Evolutionary conservation across 208 protist species (phyloP).

Genomic region (Leishmania turanica): DNA sequence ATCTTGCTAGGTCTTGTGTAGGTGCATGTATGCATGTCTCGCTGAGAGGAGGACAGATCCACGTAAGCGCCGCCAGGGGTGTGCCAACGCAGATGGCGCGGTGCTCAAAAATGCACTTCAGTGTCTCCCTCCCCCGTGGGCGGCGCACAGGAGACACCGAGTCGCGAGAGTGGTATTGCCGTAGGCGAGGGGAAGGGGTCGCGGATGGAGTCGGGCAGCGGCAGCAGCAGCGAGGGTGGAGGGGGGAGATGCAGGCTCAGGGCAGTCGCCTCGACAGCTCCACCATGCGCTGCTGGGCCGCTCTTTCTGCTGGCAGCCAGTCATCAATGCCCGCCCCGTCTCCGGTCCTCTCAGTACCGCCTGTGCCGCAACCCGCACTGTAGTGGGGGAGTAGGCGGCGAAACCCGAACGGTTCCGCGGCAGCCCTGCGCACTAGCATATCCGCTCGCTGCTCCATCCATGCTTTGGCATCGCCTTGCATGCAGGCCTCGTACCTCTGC

Average conservation of each 20-base stretch:
- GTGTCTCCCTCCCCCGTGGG: not conserved
- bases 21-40: not conserved
- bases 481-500: conserved; percentile 14
- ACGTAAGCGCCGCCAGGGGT: not conserved
- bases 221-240: not conserved
- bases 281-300: conserved; percentile 31
- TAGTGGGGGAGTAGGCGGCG: conserved; percentile 38
- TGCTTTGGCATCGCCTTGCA: not conserved
- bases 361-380: not conserved
- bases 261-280: conserved; percentile 24
- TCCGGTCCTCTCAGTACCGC: not conserved
- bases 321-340: not conserved
- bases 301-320: conserved; percentile 35
- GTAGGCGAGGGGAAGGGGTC: conserved; percentile 4
- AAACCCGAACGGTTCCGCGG: conserved; percentile 14
- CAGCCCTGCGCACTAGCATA: conserved; percentile 6
- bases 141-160: not conserved
- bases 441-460: conserved; percentile 6
- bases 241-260: conserved; percentile 1
- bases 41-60: not conserved
- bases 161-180: not conserved
- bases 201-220: not conserved
- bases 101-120: not conserved
- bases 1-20: not conserved
- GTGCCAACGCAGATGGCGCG: not conserved